A percentile compares a stretch with the other conserved stretches of the same genome.
These are phyloP conservation scores for Yamadazyma insecticola DNA, from an alignment of 805 yeast species.

Conservation along the genomic window DNA sequence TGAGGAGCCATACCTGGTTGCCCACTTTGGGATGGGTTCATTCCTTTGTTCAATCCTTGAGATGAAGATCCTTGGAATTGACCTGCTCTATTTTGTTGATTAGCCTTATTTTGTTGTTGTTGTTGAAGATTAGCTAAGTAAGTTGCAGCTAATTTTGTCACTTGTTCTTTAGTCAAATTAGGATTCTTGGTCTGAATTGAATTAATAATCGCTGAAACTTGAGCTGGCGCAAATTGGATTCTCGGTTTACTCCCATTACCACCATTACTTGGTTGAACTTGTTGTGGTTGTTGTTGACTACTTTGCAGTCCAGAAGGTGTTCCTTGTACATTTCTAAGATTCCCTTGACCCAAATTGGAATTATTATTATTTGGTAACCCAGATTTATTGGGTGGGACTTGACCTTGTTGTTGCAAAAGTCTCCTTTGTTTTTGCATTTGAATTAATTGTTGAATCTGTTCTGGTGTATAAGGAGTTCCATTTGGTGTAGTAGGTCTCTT, in stretches of 20 bases:
- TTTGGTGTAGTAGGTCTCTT: conserved; percentile 42
- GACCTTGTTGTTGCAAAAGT: conserved; percentile 35
- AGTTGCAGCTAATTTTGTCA: conserved; percentile 60
- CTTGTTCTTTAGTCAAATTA: conserved; percentile 56
- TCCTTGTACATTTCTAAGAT: not conserved
- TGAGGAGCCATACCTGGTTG: conserved; percentile 4
- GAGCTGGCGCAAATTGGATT: conserved; percentile 52
- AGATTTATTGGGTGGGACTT: conserved; percentile 2
- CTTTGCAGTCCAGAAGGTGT: not conserved
- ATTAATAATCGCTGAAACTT: conserved; percentile 59
- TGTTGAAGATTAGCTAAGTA: conserved; percentile 57
- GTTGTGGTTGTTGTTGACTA: conserved; percentile 6
- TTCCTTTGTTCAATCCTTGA: too few relatives aligned
- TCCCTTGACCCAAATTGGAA: too few relatives aligned
- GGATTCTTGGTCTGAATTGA: conserved; percentile 68
- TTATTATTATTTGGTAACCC: not conserved
- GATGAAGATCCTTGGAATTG: not conserved
- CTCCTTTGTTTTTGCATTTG: conserved; percentile 50
- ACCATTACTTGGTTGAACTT: conserved; percentile 13
- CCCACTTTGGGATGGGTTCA: too few relatives aligned
- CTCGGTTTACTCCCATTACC: conserved; percentile 20
- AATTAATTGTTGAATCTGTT: conserved; percentile 55
- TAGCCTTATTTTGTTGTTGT: conserved; percentile 38
- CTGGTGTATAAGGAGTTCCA: conserved; percentile 55
- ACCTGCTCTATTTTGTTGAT: conserved; percentile 12